Base-by-base conservation (phyloP, 208 protist genomes). In the Naegleria gruberi region DNA sequence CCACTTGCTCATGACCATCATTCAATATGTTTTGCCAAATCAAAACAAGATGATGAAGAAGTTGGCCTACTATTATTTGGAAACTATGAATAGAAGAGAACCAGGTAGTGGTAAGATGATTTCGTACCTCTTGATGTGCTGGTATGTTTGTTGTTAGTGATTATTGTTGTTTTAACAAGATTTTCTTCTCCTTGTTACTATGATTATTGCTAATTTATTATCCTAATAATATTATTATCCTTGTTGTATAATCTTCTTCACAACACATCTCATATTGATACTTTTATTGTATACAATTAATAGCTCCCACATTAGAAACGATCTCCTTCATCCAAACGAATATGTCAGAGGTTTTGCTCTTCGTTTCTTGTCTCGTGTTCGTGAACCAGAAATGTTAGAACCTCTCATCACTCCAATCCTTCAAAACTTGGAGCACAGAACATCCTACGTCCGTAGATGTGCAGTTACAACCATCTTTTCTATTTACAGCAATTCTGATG, bases 291-390 rank as follows among this genome's bases (percentile, higher is more conserved):
- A 7, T 17, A 19, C 7, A 46, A 10, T 26, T 46, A 19, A 44
- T 46, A 85, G 82, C 19, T 46, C 34, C 6, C 41, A 46, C 42
- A 1, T 99, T 81, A 94, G 97, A 82, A 97, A 97, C 89, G 98
- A 99, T 93, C 94, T 99, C 40, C 95, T 96, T 82, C 98, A 99
- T 92, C 97, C 98, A 10, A 99, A 99, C 93, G 98, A 99, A 95
- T 99, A 98, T 92, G 94, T 99, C 55, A 95, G 98, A 0, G 98
- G 98, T 47, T 95, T 96, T 45, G 99, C 98, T 43, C 94, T 99
- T 77, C 96, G 98, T 89, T 99, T 99, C 92, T 91, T 99, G 23
- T 99, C 97, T 95, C 98, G 98, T 92, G 92, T 99, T 42, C 97
- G 97, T 87, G 97, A 99, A 91, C 90, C 94, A 73, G 98, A 99